Evolutionary conservation across 495 filamentous ascomycete genomes (phyloP), one percentile per base, ranked within the genome.

Genomic region (Xylona heveae): DNA sequence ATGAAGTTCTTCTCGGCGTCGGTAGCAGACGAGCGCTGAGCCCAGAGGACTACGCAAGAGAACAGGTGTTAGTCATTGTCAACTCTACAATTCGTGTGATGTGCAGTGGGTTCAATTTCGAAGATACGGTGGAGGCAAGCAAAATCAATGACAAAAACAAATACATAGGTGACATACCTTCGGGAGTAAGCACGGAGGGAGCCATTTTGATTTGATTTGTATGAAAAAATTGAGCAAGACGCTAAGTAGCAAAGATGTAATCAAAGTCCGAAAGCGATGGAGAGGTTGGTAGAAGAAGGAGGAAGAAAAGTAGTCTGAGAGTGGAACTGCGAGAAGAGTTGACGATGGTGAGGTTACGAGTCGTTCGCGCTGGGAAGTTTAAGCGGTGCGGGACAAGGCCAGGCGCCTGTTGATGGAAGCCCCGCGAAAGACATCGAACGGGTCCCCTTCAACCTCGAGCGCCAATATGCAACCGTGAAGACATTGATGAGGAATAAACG

Each of bases 1-100:
- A 95, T 60, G 61, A 78, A 73, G 59, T 95, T 95, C 57, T 82
- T 85, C 49, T 71, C 68, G 23, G 71, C 48, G 14, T 95, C 90
- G 38, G 60, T 56, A 37, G 48, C 58, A 51, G 74, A 83, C 27
- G 88, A 94, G 62, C 88, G 85, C 61, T 97, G 88, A 19, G 88
- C 85, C 88, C 88, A 97, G 58, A 78, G 74, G 43, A 95, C 88
- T 97, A 46, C 35, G 30, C 3, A 27, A 24, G 15, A 24, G 20
- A 24, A n/a, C n/a, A 5, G 20, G 12, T 19, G 31, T 47, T 38
- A 41, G 41, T 31, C 20, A 4, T 32, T 23, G 28, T 12, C 5
- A 28, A 3, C 7, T 24, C 17, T 17, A 13, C 9, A n/a, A 3
- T 10, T 1, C 9, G 8, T 35, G 8, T 16, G 18, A 23, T 21